A percentile compares a stretch with the other conserved stretches of the same genome.
Evolutionary conservation across 805 yeast genomes (phyloP).

Genomic region (Sugiyamaella qingdaonensis): DNA sequence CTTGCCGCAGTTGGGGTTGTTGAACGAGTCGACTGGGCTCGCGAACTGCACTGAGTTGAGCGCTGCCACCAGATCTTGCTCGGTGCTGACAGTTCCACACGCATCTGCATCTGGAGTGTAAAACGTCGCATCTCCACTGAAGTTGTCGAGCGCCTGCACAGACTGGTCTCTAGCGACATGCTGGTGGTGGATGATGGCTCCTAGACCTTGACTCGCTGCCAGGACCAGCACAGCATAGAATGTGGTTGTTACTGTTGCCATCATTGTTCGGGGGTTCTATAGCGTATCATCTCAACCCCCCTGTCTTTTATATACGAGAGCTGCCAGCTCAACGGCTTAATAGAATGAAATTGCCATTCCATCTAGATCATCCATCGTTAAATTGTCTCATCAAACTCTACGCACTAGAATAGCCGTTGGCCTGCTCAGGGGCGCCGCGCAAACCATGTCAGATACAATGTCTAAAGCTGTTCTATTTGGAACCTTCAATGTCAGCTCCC

Average conservation of each 20-base stretch:
- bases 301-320: neutral
- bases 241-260: too few relatives aligned
- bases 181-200: neutral
- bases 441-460: slow-evolving; percentile 1
- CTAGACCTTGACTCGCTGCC: neutral
- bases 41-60: slow-evolving; percentile 29
- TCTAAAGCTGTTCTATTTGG: slow-evolving; percentile 28
- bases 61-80: slow-evolving; percentile 41
- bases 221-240: neutral
- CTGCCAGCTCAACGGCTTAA: neutral
- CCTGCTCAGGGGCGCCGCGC: too few relatives aligned
- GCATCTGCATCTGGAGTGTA: slow-evolving; percentile 39
- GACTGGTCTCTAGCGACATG: neutral
- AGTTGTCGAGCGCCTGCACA: slow-evolving; percentile 11
- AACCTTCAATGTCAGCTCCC: slow-evolving; percentile 30
- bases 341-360: neutral
- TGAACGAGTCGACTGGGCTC: slow-evolving; percentile 14
- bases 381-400: neutral
- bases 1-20: slow-evolving; percentile 49
- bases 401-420: too few relatives aligned
- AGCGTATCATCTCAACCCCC: too few relatives aligned
- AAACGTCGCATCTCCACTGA: slow-evolving; percentile 16
- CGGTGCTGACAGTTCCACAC: slow-evolving; percentile 46
- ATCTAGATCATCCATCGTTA: neutral
- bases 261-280: too few relatives aligned